Evolutionary conservation across 2,329 filamentous ascomycete genomes (phyloP).

Genomic region (Pseudocercospora fijiensis): DNA sequence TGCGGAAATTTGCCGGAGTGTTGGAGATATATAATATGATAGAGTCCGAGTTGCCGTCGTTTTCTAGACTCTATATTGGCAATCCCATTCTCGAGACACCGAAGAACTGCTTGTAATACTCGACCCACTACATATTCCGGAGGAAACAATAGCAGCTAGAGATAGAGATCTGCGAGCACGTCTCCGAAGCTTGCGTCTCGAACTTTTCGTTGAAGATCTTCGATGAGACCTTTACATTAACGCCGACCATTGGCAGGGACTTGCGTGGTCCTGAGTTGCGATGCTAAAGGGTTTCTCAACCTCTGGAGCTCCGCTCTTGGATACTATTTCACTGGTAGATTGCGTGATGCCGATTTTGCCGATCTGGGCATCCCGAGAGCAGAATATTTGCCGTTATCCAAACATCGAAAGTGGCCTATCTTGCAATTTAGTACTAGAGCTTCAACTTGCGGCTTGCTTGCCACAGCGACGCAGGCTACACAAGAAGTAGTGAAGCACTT

Average conservation of each 20-base stretch:
- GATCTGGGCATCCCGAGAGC: background rate
- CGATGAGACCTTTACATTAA: too few relatives aligned
- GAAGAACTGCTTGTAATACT: background rate
- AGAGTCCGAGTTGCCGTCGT: too few relatives aligned
- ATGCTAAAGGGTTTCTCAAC: background rate
- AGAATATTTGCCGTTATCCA: background rate
- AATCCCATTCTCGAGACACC: background rate
- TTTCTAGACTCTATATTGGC: too few relatives aligned
- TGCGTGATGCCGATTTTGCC: background rate
- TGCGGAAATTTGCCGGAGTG: background rate
- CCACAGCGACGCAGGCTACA: too few relatives aligned
- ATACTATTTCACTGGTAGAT: background rate
- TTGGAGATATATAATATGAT: background rate
- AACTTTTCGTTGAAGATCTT: too few relatives aligned
- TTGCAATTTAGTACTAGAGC: too few relatives aligned
- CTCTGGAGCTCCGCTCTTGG: background rate
- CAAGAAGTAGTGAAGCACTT: too few relatives aligned
- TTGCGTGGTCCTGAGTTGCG: background rate
- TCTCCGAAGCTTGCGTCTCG: too few relatives aligned
- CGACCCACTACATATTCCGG: background rate
- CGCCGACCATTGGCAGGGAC: too few relatives aligned
- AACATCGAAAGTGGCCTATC: background rate
- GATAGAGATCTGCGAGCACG: background rate
- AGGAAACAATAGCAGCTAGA: background rate
- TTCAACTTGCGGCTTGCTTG: too few relatives aligned